A percentile compares a stretch with the other conserved stretches of the same genome.
Conservation (phyloP, 768 basidiomycete species). For the Cystobasidium tubakii region DNA sequence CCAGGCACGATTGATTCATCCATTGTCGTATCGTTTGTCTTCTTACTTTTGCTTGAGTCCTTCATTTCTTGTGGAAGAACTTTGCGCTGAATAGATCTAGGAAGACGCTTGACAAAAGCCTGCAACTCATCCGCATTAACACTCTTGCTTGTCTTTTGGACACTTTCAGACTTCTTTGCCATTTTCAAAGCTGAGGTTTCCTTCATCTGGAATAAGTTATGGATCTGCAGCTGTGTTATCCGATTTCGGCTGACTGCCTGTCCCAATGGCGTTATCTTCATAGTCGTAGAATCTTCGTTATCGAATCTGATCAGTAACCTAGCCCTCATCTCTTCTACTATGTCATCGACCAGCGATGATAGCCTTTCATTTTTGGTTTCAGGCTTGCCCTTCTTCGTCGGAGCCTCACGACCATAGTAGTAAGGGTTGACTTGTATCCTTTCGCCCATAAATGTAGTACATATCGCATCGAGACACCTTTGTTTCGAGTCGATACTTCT, state of each 20-base stretch:
- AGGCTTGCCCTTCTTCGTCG: background rate
- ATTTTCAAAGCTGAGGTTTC: background rate
- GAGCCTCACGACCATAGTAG: constrained; percentile 9
- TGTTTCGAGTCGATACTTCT: constrained; percentile 1
- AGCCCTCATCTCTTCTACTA: background rate
- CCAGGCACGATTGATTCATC: background rate
- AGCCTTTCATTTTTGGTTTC: constrained; percentile 8
- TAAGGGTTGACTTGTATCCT: constrained; percentile 9
- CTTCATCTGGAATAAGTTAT: background rate
- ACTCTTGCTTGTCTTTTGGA: background rate
- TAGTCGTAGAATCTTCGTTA: background rate
- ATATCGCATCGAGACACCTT: constrained; percentile 8
- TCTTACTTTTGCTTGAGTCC: background rate
- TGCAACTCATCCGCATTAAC: background rate
- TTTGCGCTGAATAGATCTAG: constrained; percentile 29
- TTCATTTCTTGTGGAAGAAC: background rate
- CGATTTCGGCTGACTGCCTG: background rate
- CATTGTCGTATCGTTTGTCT: background rate
- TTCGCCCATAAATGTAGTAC: constrained; percentile 10
- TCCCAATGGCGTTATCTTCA: constrained; percentile 21
- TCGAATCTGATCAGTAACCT: background rate
- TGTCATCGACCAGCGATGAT: constrained; percentile 12
- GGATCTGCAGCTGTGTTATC: background rate
- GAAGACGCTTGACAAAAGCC: constrained; percentile 3
- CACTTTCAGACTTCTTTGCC: background rate